Base-by-base conservation (phyloP, 352 stramenopile genomes). In the Globisporangium radiosum region DNA sequence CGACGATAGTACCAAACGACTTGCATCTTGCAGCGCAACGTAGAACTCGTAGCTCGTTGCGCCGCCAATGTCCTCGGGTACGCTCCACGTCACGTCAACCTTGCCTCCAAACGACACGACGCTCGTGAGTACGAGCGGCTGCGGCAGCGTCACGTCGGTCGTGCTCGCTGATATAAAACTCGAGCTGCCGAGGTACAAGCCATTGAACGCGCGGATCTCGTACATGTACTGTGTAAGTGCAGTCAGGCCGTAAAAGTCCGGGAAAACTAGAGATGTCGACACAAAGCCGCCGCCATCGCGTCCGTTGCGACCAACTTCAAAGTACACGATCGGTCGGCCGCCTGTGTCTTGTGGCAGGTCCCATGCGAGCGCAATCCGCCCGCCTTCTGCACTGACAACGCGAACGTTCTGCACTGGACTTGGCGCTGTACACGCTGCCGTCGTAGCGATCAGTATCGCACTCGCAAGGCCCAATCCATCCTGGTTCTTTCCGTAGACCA, bases 121-220 rank as follows among this genome's bases (percentile, higher is more conserved):
- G 15, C 17, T 49, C 44, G 42, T 45, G 39, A 84, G 64, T 0
- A 68, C 1, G 4, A 64, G 56, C 0, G 71, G 40, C n/a, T 72
- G 62, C 19, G 81, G 62, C 17, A 66, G 5, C 1, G 70, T 72
- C 15, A 73, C 65, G 0, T 40, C 36, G 0, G 64, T 65, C 1
- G 81, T 83, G 0, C 4, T 48, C 5, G 57, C 57, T 5, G 4
- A 38, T 0, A 63, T 19, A 48, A 49, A 67, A 0, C 15, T 25
- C 1, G 56, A 5, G 4, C 59, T 37, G 0, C 73, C 69, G 3
- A 50, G 56, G 8, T 68, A 73, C 4, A 78, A 33, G 1, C 64
- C 73, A 36, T 89, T 91, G 42, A 75, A 81, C 7, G 76, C 71
- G 0, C 61, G 61, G 14, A 91, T 56, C 0, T 56, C 62, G 44